Evolutionary conservation across 352 stramenopile species (phyloP).

Genomic region (Phytophthora quininea): DNA sequence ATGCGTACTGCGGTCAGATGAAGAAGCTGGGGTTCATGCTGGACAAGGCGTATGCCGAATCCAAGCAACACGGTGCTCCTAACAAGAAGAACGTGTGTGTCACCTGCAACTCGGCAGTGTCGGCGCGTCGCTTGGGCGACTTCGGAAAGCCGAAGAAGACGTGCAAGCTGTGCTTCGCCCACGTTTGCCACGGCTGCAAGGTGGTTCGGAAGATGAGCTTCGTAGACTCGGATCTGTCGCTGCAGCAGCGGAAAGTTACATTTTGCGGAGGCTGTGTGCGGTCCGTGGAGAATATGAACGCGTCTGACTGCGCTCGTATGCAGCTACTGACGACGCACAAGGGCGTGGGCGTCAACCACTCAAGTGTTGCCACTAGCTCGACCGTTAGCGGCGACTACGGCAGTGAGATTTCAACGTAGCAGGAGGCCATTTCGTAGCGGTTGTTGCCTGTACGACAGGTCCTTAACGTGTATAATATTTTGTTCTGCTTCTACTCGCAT

Average conservation of each 20-base stretch:
- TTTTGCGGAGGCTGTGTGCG: conserved; percentile 36
- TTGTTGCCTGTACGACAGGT: too few species aligned
- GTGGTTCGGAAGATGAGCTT: conserved; percentile 41
- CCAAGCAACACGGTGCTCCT: conserved; percentile 10
- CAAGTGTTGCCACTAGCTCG: conserved; percentile 10
- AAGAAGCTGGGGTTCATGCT: conserved; percentile 34
- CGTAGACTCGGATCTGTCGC: conserved; percentile 29
- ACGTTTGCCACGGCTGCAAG: conserved; percentile 33
- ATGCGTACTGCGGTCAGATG: conserved; percentile 28
- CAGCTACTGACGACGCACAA: conserved; percentile 18
- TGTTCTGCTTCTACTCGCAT: too few species aligned
- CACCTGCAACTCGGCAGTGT: conserved; percentile 11
- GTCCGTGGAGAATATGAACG: conserved; percentile 15
- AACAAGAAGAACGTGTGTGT: conserved; percentile 26
- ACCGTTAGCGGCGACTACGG: conserved; percentile 10
- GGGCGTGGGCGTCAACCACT: conserved; percentile 3
- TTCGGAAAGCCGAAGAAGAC: conserved; percentile 15
- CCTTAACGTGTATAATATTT: too few species aligned
- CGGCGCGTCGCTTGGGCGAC: conserved; percentile 17
- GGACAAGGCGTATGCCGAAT: conserved; percentile 21
- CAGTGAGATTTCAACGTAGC: conserved; percentile 10
- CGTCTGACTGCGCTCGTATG: conserved; percentile 10
- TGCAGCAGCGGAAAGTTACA: conserved; percentile 37
- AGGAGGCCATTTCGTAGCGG: conserved; percentile 1
- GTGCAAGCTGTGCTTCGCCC: conserved; percentile 37